A percentile compares a stretch with the other conserved stretches of the same genome.
Conservation (phyloP, 768 basidiomycete species). For the Termitomyces bulborhizus region DNA sequence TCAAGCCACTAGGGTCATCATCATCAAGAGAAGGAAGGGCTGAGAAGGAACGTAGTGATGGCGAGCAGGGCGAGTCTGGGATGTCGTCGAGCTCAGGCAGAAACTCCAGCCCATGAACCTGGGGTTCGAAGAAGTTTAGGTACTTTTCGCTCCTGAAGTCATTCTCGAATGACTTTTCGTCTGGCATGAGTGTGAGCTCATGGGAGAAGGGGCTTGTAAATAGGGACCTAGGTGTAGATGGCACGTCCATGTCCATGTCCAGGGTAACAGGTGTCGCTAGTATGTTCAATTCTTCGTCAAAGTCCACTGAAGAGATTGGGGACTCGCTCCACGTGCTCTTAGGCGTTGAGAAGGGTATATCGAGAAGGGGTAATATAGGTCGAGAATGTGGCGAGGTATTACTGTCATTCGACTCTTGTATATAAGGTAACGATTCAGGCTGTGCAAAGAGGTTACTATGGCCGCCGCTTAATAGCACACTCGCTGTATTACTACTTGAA, state of each 20-base stretch:
- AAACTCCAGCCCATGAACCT: conserved; percentile 5
- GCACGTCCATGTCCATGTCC: conserved; percentile 10
- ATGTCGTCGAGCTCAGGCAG: conserved; percentile 11
- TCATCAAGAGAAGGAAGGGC: conserved; percentile 20
- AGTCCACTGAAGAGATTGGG: conserved; percentile 10
- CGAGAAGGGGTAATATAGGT: conserved; percentile 12
- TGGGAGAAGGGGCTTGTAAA: conserved; percentile 8
- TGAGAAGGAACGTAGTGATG: conserved; percentile 14
- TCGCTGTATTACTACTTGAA: not conserved
- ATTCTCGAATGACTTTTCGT: conserved; percentile 1
- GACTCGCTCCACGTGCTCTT: conserved; percentile 6
- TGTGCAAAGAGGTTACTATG: not conserved
- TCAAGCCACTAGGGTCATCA: conserved; percentile 7
- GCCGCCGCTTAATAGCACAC: conserved; percentile 1
- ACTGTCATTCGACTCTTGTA: conserved; percentile 2
- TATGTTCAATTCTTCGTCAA: conserved; percentile 12
- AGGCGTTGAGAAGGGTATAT: conserved; percentile 11
- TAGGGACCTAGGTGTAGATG: conserved; percentile 18
- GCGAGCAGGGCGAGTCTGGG: conserved; percentile 13
- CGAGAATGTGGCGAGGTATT: conserved; percentile 6
- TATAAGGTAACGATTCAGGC: conserved; percentile 1
- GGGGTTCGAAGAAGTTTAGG: not conserved
- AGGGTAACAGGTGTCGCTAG: conserved; percentile 17
- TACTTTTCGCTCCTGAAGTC: not conserved
- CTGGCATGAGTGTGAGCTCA: conserved; percentile 1